Evolutionary conservation across 2,329 filamentous ascomycete genomes (phyloP), one percentile per base, ranked within the genome.

Genomic region (Sclerotinia spermophila): DNA sequence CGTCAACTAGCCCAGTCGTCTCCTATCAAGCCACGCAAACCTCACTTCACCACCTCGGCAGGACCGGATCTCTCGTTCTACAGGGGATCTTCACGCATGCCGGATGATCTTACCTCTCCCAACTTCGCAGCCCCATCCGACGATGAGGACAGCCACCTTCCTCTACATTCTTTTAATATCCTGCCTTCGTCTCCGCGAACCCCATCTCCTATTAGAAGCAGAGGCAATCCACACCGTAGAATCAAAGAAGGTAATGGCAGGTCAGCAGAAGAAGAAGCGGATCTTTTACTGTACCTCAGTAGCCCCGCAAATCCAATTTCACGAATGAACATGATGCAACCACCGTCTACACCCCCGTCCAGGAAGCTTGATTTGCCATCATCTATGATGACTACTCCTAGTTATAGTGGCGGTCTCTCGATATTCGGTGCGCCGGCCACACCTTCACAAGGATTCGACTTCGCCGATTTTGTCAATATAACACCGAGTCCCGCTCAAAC

Each of bases 401-500:
- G 90, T 55, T 81, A 90, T 61, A 88, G 89, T 59, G 85, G 86
- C 64, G 86, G 89, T 17, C 76, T 79, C 73, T 88, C 92, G 80
- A 90, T 91, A 77, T 91, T 92, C 79, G 87, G 89, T 33, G 82
- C 81, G 77, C 88, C 91, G 67, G 89, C 88, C 73, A 98, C 95
- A 0, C 95, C 95, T 0, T 90, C 90, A 24, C 92, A 94, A 78
- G 83, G 81, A 62, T 96, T 98, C 81, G 96, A 98, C 82, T 97
- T 98, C 82, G 89, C 94, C 67, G 96, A 99, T 79, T 99, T 97
- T 81, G 91, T 98, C 79, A 97, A 98, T 82, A 95, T 98, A 80
- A 97, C 96, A 10, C 96, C 96, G 0, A 97, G 93, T 78, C 96
- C 96, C 30, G 96, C 93, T 38, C 96, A 97, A 82, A 93, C 89